Conservation (phyloP, 2,329 filamentous ascomycete species). For the Diaporthe caulivora region DNA sequence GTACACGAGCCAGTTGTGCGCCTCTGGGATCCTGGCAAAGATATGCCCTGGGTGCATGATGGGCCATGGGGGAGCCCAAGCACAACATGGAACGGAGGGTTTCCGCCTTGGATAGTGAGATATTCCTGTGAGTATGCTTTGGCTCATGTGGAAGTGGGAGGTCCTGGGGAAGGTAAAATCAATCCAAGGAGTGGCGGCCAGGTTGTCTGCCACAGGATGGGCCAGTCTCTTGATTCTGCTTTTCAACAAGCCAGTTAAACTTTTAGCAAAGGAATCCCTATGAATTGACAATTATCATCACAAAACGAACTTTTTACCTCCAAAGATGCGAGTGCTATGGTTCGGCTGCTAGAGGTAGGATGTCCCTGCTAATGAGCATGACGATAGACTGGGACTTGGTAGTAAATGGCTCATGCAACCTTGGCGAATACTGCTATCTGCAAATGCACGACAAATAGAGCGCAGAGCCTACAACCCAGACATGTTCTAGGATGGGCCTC, state of each 20-base stretch:
- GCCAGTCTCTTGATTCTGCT: background rate
- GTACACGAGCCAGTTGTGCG: slow-evolving; percentile 17
- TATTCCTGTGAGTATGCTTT: background rate
- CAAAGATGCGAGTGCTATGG: background rate
- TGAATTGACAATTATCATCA: background rate
- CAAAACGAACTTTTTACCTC: background rate
- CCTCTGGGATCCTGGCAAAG: background rate
- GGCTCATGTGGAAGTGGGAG: background rate
- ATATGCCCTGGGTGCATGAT: background rate
- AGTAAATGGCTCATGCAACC: no score
- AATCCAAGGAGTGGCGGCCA: background rate
- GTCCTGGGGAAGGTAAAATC: background rate
- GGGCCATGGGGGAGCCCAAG: no score
- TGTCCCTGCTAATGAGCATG: background rate
- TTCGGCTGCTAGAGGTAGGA: no score
- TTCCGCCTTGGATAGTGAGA: no score
- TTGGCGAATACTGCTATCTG: no score
- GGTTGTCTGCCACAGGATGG: background rate
- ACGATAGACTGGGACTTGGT: background rate
- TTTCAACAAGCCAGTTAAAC: background rate
- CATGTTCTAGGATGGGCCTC: background rate
- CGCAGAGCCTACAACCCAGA: no score
- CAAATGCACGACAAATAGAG: background rate
- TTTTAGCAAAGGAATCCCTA: background rate
- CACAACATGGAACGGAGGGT: background rate